These are phyloP conservation scores for Scleroderma bovista DNA, from an alignment of 768 basidiomycete genomes.

Conservation along the genomic window DNA sequence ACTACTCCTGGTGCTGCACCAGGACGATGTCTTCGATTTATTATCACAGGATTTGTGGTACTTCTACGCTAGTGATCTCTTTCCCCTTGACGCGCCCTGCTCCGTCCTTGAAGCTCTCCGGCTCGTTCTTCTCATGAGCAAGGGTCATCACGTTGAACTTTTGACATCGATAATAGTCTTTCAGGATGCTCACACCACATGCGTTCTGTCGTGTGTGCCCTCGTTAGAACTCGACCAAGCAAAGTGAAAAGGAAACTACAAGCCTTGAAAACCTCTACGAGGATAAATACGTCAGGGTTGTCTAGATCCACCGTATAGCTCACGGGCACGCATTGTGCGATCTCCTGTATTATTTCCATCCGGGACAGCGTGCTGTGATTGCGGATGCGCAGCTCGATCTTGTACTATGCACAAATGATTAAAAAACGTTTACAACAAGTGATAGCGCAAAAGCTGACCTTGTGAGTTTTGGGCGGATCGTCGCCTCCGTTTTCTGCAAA, in stretches of 20 bases:
- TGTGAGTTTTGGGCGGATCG: conserved; percentile 33
- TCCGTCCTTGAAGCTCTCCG: conserved; percentile 28
- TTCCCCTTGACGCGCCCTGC: conserved; percentile 29
- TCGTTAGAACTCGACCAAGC: neutral
- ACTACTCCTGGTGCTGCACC: too few relatives aligned
- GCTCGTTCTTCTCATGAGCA: conserved; percentile 44
- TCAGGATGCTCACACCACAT: conserved; percentile 70
- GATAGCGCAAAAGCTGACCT: conserved; percentile 29
- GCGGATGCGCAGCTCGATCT: conserved; percentile 69
- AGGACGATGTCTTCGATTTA: too few relatives aligned
- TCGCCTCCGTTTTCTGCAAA: conserved; percentile 39
- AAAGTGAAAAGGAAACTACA: conserved; percentile 9
- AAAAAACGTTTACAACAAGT: neutral
- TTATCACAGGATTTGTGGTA: too few relatives aligned
- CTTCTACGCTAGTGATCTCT: neutral
- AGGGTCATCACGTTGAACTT: conserved; percentile 81
- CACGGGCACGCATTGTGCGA: conserved; percentile 66
- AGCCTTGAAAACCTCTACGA: conserved; percentile 84
- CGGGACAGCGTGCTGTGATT: conserved; percentile 72
- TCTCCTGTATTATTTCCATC: conserved; percentile 53
- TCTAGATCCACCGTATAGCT: conserved; percentile 64
- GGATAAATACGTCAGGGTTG: conserved; percentile 64
- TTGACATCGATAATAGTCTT: conserved; percentile 62
- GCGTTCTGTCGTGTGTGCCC: conserved; percentile 44
- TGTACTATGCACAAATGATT: conserved; percentile 48